A percentile compares a stretch with the other conserved stretches of the same genome.
These are phyloP conservation scores for Salvia sclarea DNA, from an alignment of 305 asterid genomes.

Conservation along the genomic window DNA sequence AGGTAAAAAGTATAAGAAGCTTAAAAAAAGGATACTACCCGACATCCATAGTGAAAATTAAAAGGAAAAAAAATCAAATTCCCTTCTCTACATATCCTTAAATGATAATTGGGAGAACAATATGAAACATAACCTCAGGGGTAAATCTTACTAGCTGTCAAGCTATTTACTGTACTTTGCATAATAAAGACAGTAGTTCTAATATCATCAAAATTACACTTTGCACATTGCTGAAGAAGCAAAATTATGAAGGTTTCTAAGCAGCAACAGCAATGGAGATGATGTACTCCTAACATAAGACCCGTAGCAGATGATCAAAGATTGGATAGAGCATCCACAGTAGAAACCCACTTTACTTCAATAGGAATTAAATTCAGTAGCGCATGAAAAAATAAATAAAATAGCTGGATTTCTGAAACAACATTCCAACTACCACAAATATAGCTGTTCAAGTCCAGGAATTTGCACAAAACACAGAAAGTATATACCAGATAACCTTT, in stretches of 20 bases:
- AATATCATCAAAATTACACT: background rate
- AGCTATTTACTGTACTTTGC: constrained; percentile 2
- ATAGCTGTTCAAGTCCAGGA: background rate
- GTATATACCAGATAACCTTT: constrained; percentile 20
- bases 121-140: constrained; percentile 7
- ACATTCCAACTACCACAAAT: background rate
- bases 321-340: background rate
- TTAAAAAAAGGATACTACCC: background rate
- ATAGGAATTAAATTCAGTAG: background rate
- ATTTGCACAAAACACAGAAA: background rate
- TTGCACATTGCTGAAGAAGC: constrained; percentile 6
- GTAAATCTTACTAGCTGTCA: background rate
- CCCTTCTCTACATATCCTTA: background rate
- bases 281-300: background rate
- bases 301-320: background rate
- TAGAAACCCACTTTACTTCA: background rate
- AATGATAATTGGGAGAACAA: constrained; percentile 14
- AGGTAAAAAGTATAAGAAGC: background rate
- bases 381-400: background rate
- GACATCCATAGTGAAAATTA: constrained; percentile 7
- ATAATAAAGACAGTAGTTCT: constrained; percentile 3
- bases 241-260: background rate
- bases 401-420: background rate
- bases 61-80: constrained; percentile 9
- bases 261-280: background rate